Conservation (phyloP, 163 green algal genomes). For the Chlorella variabilis region DNA sequence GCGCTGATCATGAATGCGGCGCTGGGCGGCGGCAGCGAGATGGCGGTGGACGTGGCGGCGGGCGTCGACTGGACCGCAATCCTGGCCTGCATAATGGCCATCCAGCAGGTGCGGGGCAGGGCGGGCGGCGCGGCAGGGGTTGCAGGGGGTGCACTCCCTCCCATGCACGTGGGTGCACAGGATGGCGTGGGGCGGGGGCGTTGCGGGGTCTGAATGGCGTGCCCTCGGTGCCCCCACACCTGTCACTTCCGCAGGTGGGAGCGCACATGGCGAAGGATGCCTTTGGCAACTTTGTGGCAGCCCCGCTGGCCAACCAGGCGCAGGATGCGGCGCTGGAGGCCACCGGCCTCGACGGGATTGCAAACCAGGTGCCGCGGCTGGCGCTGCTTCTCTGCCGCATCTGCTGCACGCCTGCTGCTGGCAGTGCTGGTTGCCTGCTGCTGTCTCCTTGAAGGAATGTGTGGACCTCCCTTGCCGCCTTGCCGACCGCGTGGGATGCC, state of each 20-base stretch:
- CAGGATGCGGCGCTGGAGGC: constrained; percentile 3
- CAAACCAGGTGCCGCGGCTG: neutral
- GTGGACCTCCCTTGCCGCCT: too few species aligned
- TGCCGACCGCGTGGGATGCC: too few species aligned
- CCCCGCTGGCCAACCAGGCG: constrained; percentile 1
- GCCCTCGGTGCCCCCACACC: too few species aligned
- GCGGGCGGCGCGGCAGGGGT: neutral
- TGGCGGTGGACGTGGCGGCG: constrained; percentile 55
- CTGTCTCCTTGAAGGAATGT: too few species aligned
- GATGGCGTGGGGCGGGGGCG: too few species aligned
- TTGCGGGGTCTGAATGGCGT: too few species aligned
- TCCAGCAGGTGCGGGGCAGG: constrained; percentile 46
- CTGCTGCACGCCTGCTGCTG: too few species aligned
- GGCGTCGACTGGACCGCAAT: constrained; percentile 55
- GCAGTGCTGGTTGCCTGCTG: too few species aligned
- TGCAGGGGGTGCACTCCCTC: too few species aligned
- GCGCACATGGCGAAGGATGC: constrained; percentile 16
- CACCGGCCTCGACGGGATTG: neutral
- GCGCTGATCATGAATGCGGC: constrained; percentile 47
- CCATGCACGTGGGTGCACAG: too few species aligned
- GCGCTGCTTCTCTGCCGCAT: too few species aligned
- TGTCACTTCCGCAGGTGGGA: neutral
- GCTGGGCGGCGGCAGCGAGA: constrained; percentile 45
- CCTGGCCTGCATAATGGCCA: constrained; percentile 45
- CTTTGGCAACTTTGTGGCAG: constrained; percentile 8